Conservation (phyloP, 2,329 filamentous ascomycete species). For the Cladosporium cucumerinum region DNA sequence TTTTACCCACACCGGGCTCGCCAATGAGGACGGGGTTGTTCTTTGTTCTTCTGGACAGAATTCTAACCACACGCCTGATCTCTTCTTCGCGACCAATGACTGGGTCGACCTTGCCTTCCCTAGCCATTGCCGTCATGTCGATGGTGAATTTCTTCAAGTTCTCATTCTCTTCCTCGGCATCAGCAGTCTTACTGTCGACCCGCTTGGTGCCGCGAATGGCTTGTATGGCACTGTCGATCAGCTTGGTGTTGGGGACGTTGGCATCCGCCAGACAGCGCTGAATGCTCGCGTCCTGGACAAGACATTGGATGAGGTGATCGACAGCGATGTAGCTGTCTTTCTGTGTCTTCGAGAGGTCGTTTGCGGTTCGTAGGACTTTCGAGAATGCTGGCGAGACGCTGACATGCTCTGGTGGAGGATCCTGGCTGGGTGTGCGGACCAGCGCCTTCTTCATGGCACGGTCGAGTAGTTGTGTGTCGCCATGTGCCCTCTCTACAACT, state of each 20-base stretch:
- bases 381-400: constrained; percentile 78
- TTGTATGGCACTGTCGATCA: constrained; percentile 85
- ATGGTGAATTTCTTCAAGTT: constrained; percentile 98
- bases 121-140: constrained; percentile 93
- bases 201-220: constrained; percentile 88
- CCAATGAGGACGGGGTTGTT: constrained; percentile 98
- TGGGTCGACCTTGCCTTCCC: constrained; percentile 96
- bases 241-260: constrained; percentile 86
- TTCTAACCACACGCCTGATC: constrained; percentile 85
- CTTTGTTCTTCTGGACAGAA: constrained; percentile 89
- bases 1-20: constrained; percentile 97
- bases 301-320: constrained; percentile 79
- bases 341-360: constrained; percentile 92
- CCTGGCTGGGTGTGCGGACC: constrained; percentile 88
- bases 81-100: constrained; percentile 97
- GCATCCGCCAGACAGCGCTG: constrained; percentile 74
- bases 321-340: constrained; percentile 94
- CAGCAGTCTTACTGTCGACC: constrained; percentile 93
- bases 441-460: constrained; percentile 86
- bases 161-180: constrained; percentile 88
- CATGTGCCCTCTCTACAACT: constrained; percentile 88
- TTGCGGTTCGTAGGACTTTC: constrained; percentile 76
- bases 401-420: constrained; percentile 87
- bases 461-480: constrained; percentile 85
- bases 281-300: constrained; percentile 74